These are phyloP conservation scores for Luvunga scandens DNA, from an alignment of 345 rosid genomes.

Conservation along the genomic window DNA sequence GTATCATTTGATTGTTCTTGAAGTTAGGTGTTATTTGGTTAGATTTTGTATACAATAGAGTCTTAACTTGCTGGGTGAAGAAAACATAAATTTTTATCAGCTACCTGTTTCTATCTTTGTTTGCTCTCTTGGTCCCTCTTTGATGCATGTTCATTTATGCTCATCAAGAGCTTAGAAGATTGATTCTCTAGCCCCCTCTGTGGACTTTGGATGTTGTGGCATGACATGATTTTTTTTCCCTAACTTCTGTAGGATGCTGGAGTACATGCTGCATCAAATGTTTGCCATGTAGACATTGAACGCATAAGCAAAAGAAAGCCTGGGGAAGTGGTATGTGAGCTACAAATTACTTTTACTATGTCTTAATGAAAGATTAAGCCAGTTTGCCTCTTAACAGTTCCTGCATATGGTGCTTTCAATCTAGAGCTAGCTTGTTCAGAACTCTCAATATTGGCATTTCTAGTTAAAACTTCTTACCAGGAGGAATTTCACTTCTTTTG, in stretches of 20 bases:
- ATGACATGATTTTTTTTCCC: neutral
- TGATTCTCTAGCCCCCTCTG: neutral
- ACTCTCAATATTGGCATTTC: neutral
- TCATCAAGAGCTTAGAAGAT: neutral
- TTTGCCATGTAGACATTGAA: slow-evolving; percentile 92
- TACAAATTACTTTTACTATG: neutral
- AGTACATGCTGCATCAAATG: slow-evolving; percentile 92
- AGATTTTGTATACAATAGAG: neutral
- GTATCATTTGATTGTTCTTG: neutral
- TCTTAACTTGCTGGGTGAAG: neutral
- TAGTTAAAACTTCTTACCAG: neutral
- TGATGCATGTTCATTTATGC: neutral
- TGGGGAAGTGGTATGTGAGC: slow-evolving; percentile 68
- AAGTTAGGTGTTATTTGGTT: neutral
- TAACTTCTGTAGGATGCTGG: slow-evolving; percentile 78
- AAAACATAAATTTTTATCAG: neutral
- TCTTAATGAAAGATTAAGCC: neutral
- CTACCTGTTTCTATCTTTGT: neutral
- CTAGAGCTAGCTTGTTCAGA: neutral
- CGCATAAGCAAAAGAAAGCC: slow-evolving; percentile 91
- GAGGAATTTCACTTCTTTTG: neutral
- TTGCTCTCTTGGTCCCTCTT: neutral
- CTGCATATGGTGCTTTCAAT: neutral
- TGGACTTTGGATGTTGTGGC: neutral
- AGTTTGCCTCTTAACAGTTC: neutral